phyloP scores from a whole-genome alignment of 176 grass and related monocot genomes.

The Chloris gayana region DNA sequence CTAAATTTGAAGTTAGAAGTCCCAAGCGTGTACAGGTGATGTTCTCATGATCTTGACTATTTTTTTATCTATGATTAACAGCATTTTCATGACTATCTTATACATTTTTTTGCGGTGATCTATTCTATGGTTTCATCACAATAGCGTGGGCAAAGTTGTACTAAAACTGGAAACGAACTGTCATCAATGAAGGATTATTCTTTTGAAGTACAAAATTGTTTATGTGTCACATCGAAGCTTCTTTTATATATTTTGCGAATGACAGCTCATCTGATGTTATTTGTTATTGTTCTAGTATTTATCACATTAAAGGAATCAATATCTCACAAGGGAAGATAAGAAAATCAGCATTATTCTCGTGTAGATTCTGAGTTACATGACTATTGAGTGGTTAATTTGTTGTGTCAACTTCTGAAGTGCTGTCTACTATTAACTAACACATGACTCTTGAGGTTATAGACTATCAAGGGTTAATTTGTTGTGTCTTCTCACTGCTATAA shows the following conservation, averaged over 20 bases:
- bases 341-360: neutral
- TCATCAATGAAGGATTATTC: neutral
- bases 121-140: conserved; percentile 15
- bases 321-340: neutral
- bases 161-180: conserved; percentile 12
- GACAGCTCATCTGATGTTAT: neutral
- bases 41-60: neutral
- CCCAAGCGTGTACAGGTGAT: conserved; percentile 89
- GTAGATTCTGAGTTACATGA: neutral
- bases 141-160: neutral
- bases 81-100: conserved; percentile 4
- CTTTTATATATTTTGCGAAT: neutral
- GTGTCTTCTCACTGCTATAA: too few relatives aligned
- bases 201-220: neutral
- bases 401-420: neutral
- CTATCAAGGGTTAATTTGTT: neutral
- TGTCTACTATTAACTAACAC: neutral
- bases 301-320: neutral
- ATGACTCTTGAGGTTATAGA: neutral
- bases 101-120: neutral
- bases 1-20: conserved; percentile 95
- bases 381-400: neutral
- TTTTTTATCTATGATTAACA: neutral
- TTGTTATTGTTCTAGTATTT: neutral
- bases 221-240: neutral